Percentiles rank a stretch among this genome's conserved stretches.
phyloP scores from a whole-genome alignment of 371 early-diverging fungal genomes.

The Choanephora cucurbitarum region DNA sequence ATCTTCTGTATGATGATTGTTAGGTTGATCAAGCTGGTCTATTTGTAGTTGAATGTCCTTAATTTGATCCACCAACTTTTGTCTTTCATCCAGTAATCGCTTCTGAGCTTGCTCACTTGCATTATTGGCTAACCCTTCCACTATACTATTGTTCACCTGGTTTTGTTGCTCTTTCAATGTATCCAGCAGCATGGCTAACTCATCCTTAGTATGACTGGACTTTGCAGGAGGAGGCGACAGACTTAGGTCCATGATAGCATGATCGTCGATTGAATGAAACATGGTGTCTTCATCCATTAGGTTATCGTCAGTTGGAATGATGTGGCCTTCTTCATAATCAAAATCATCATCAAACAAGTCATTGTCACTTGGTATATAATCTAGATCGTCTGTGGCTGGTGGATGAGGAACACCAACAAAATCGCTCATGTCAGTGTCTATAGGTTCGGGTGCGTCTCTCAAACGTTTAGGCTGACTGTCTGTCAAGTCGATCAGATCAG shows the following conservation, averaged over 20 bases:
- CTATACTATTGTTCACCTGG: conserved; percentile 10
- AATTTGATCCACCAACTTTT: conserved; percentile 1
- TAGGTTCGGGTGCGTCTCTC: not conserved
- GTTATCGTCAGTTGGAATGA: too few species aligned
- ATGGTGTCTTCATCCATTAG: not conserved
- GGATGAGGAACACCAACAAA: not conserved
- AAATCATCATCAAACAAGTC: not conserved
- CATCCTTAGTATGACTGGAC: not conserved
- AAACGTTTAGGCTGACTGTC: conserved; percentile 14
- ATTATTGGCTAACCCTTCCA: not conserved
- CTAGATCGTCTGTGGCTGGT: not conserved
- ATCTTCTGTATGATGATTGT: not conserved
- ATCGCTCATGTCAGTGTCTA: not conserved
- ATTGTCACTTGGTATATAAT: not conserved
- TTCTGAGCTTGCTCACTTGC: not conserved
- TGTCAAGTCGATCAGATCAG: conserved; percentile 11
- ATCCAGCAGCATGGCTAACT: conserved; percentile 2
- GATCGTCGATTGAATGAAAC: conserved; percentile 9
- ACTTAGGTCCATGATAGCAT: conserved; percentile 3
- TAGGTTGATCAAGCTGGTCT: not conserved
- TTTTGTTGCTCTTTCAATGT: conserved; percentile 1
- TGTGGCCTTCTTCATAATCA: not conserved
- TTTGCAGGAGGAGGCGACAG: not conserved
- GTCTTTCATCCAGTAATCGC: conserved; percentile 2
- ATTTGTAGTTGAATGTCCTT: conserved; percentile 3